Conservation (phyloP, 768 basidiomycete species). For the Naganishia vishniacii region DNA sequence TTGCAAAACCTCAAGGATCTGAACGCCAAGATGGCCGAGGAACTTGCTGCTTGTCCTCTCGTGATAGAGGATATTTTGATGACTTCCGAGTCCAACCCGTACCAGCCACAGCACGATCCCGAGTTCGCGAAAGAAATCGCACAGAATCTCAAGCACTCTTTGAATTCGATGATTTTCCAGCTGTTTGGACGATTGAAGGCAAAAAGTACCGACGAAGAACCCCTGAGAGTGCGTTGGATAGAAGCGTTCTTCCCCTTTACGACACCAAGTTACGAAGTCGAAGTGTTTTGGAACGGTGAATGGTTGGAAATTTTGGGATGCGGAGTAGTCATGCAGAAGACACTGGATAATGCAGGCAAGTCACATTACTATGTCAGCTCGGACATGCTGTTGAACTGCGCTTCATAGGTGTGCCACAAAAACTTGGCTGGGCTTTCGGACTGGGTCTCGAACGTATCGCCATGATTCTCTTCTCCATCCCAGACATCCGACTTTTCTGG, state of each 20-base stretch:
- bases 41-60: constrained; percentile 68
- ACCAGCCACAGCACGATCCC: constrained; percentile 71
- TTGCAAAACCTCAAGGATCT: constrained; percentile 62
- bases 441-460: constrained; percentile 94
- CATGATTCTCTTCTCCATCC: constrained; percentile 94
- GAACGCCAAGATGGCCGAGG: constrained; percentile 59
- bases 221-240: constrained; percentile 89
- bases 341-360: constrained; percentile 78
- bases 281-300: constrained; percentile 89
- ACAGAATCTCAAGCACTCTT: constrained; percentile 78
- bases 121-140: constrained; percentile 65
- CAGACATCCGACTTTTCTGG: constrained; percentile 98
- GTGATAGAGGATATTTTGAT: constrained; percentile 79
- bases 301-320: constrained; percentile 96
- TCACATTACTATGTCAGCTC: constrained; percentile 24
- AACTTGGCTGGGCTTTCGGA: constrained; percentile 92
- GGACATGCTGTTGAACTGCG: not conserved
- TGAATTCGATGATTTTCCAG: constrained; percentile 76
- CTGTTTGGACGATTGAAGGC: constrained; percentile 63
- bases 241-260: constrained; percentile 98
- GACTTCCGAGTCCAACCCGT: constrained; percentile 68
- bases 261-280: constrained; percentile 93
- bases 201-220: constrained; percentile 56
- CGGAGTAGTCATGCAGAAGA: constrained; percentile 84
- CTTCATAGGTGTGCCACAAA: constrained; percentile 61